Evolutionary conservation across 495 filamentous ascomycete genomes (phyloP), one percentile per base, ranked within the genome.

Genomic region (Penicillium riverlandense): DNA sequence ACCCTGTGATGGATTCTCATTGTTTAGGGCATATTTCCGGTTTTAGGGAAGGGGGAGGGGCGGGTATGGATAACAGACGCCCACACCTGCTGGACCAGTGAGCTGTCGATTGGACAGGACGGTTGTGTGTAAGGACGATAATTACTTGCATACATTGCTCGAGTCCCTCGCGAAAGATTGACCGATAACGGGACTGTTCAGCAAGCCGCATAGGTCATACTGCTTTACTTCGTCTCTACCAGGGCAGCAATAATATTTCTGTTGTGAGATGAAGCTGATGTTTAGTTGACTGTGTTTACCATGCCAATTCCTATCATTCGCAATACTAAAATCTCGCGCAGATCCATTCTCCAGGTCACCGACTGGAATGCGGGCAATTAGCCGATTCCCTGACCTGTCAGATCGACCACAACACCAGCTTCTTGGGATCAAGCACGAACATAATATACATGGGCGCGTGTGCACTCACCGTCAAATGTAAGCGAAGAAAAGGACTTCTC

Each of bases 1-100:
- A 16, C 33, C 27, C 27, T 35, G 34, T 37, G 38, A 42, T 8
- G 10, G 27, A n/a, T 11, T 11, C 32, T 11, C 28, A 42, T 50
- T 50, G 34, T 43, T 50, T 33, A 30, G n/a, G 22, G 6, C n/a
- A n/a, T 16, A 50, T 50, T 50, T 50, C 42, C 38, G 42, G 45
- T 50, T 48, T 37, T 31, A 16, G 39, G 39, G 45, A 36, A 12
- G 41, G 43, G 35, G 42, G 36, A 41, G 32, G 31, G 43, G 43
- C 43, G 31, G 36, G 39, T 39, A 43, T 51, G 43, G 48, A 40
- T 40, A 51, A 51, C 33, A 32, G 39, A 47, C 35, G 29, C 35
- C 49, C 49, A 52, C 49, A 44, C 44, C 44, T 40, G 32, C 29
- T 35, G 36, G 37, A 31, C 15, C 41, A 22, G 30, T 35, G 44